Percentiles rank a stretch among this genome's conserved stretches.
phyloP scores from a whole-genome alignment of 2,329 filamentous ascomycete genomes.

The Coniochaeta pulveracea region DNA sequence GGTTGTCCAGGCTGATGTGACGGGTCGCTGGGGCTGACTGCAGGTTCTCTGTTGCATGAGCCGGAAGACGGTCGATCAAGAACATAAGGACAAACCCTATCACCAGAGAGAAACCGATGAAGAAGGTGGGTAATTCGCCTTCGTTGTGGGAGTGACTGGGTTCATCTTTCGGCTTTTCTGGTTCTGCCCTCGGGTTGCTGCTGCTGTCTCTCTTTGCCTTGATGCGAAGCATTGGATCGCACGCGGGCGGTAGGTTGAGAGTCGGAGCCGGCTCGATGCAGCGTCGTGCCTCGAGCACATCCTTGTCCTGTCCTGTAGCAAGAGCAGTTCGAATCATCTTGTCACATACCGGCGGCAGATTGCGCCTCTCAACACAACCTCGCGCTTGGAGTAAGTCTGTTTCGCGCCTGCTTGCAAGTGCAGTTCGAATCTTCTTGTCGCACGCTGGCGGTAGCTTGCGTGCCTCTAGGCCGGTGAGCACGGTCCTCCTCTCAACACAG shows the following conservation, averaged over 20 bases:
- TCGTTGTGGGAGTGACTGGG: slow-evolving; percentile 19
- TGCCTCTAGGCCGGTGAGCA: too few species aligned
- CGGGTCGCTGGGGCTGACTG: slow-evolving; percentile 57
- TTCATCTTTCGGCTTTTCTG: slow-evolving; percentile 2
- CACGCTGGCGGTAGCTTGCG: too few species aligned
- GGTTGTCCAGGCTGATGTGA: slow-evolving; percentile 80
- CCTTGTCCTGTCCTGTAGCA: too few species aligned
- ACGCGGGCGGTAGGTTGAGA: neutral
- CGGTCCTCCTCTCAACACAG: too few species aligned
- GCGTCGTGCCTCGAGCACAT: neutral
- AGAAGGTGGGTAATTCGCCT: slow-evolving; percentile 51
- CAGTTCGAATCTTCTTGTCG: too few species aligned
- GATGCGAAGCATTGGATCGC: neutral
- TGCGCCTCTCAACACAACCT: too few species aligned
- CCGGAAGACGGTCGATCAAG: slow-evolving; percentile 76
- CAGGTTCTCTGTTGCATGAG: slow-evolving; percentile 55
- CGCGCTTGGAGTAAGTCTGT: too few species aligned
- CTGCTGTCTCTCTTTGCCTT: neutral
- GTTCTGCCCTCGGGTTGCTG: slow-evolving; percentile 6
- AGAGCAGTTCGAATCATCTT: too few species aligned
- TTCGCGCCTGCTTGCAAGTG: too few species aligned
- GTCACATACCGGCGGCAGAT: too few species aligned
- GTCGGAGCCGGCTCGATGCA: neutral
- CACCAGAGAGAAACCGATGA: slow-evolving; percentile 78
- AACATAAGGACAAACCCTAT: slow-evolving; percentile 95